Base-by-base conservation (phyloP, 805 yeast species). In the Nakazawaea ishiwadae region DNA sequence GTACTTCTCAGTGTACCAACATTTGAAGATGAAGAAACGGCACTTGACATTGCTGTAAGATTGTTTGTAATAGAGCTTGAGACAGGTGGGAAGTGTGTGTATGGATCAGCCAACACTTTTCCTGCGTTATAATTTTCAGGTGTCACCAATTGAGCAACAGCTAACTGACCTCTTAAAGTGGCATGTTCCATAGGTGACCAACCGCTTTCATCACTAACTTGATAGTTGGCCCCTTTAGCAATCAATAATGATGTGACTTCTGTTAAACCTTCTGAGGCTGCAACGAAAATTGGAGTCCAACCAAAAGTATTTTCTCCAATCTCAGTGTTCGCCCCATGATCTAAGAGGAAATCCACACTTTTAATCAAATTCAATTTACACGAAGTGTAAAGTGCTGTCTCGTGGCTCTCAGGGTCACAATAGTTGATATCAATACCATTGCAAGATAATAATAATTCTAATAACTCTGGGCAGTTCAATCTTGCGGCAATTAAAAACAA, bases 111-210 rank as follows among this genome's bases (percentile, higher is more conserved):
- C 26, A 42, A 37, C 3, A 42, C 45, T 19, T 33, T 42, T 4
- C 29, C 55, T 1, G 67, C 63, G 37, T 66, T 60, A 44, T 62
- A 68, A 48, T 73, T 64, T 3, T 51, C 44, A 1, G 85, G 85
- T 23, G 69, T 69, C 42, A 91, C 64, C 53, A 77, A 51, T 39
- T 77, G 77, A 1, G 93, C 81, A 28, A 87, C 75, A 2, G 66
- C 71, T 44, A 90, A 63, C 58, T 89, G 95, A 4, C 98, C 98
- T 51, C 97, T 73, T 35, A 91, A 66, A 37, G 87, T 81, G 0
- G 97, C 96, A 60, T 91, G 98, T 54, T 91, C 98, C 80, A 88
- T 80, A n/a, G 98, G 96, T 15, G 88, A 78, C 98, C 98, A 91
- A 0, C 97, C 97, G 39, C 93, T 82, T 35, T 78, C 82, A 63